A percentile compares a stretch with the other conserved stretches of the same genome.
Evolutionary conservation across 1,284 basidiomycete genomes (phyloP).

Genomic region (Inonotus obliquus): DNA sequence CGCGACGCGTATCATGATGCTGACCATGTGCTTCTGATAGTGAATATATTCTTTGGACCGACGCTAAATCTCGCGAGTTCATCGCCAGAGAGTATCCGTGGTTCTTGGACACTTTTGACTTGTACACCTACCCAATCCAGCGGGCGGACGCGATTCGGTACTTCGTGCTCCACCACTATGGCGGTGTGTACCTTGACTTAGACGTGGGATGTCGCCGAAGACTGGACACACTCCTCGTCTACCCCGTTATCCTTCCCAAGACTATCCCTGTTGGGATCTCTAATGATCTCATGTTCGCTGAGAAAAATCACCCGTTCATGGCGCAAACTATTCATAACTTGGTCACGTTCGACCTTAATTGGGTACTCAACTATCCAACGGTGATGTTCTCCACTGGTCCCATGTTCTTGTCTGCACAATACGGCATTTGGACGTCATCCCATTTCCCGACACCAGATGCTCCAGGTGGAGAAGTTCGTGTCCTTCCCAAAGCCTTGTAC

Average conservation of each 20-base stretch:
- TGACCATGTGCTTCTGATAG: conserved; percentile 35
- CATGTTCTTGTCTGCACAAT: conserved; percentile 89
- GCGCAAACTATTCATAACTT: conserved; percentile 91
- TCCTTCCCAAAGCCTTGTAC: conserved; percentile 91
- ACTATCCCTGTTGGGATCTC: conserved; percentile 97
- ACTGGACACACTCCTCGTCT: conserved; percentile 83
- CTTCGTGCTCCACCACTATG: conserved; percentile 94
- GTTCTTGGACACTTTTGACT: conserved; percentile 91
- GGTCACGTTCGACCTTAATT: conserved; percentile 89
- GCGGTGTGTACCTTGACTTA: conserved; percentile 95
- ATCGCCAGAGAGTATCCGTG: conserved; percentile 85
- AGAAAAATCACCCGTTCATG: conserved; percentile 86
- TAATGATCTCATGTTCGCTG: conserved; percentile 95
- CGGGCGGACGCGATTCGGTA: conserved; percentile 98
- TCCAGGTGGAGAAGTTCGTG: conserved; percentile 70
- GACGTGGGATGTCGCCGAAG: conserved; percentile 94
- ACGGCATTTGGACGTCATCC: conserved; percentile 75
- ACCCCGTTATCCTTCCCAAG: conserved; percentile 88
- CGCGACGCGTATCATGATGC: background rate
- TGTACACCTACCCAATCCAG: conserved; percentile 92
- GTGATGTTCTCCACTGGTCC: conserved; percentile 99
- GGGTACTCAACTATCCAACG: conserved; percentile 94
- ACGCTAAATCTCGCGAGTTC: conserved; percentile 85
- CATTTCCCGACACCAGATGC: conserved; percentile 54
- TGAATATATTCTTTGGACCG: conserved; percentile 97